A percentile compares a stretch with the other conserved stretches of the same genome.
phyloP scores from a whole-genome alignment of 73 alveolate species.

The Paramecium biaurelia region DNA sequence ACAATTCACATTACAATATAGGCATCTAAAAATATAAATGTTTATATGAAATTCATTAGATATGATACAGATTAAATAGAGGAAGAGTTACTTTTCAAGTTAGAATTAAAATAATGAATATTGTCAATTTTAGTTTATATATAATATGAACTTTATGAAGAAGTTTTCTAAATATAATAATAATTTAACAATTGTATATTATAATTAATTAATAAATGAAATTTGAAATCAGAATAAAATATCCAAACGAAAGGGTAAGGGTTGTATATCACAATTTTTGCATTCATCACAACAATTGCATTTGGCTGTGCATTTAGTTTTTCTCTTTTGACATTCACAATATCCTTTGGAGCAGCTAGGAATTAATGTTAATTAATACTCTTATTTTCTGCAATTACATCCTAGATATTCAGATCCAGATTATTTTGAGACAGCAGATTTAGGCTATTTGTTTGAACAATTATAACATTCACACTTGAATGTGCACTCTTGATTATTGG shows the following conservation, averaged over 20 bases:
- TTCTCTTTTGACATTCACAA: conserved; percentile 36
- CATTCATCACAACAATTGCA: conserved; percentile 32
- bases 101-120: not conserved
- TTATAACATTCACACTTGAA: not conserved
- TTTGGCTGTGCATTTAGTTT: not conserved
- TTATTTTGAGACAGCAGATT: conserved; percentile 4
- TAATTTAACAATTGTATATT: not conserved
- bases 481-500: not conserved
- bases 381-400: conserved; percentile 6
- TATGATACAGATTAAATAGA: conserved; percentile 51
- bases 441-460: not conserved
- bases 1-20: not conserved
- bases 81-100: conserved; percentile 11
- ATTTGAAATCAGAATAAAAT: not conserved
- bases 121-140: not conserved
- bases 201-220: not conserved
- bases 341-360: not conserved
- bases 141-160: not conserved
- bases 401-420: not conserved
- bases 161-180: not conserved
- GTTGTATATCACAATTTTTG: not conserved
- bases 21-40: not conserved
- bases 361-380: not conserved
- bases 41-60: not conserved
- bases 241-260: conserved; percentile 22